Evolutionary conservation across 306 rosid genomes (phyloP), one percentile per base, ranked within the genome.

Genomic region (Hippophae tibetana): DNA sequence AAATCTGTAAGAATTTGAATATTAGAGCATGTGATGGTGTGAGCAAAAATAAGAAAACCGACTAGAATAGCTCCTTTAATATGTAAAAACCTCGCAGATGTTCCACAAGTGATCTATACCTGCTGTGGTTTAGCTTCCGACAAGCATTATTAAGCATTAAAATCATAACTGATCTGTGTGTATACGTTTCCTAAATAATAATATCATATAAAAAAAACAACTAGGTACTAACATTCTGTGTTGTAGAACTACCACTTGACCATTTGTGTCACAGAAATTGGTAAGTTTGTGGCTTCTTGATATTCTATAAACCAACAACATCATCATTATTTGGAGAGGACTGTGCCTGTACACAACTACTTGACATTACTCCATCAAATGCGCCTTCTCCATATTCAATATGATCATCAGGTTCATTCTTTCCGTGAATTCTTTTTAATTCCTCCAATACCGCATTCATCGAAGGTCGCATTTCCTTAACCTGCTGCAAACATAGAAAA

Each of bases 381-480:
- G 43, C 64, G 26, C 13, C 54, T 50, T 67, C 69, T 7, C 43
- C 44, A 61, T 68, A 45, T 58, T 61, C 66, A 47, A 3, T 25
- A 53, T 55, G 12, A 49, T 62, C 78, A 45, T 70, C 68, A 31
- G 38, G 38, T 31, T 31, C 38, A 0, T 62, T 69, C 47, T 75
- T 65, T 55, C 69, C 63, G 46, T 64, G 72, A 43, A 82, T 80
- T 10, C 43, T 70, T 73, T 66, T 69, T 60, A 86, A 80, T 6
- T 58, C 54, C 56, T 74, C 69, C 70, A 84, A 27, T 5, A 84
- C 81, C 66, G 78, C 77, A 45, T 71, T 79, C 93, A 84, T 86
- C 43, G 82, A 72, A 61, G 97, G 95, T 63, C 97, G 84, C 31
- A 76, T 50, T 40, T 81, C 86, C 72, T 64, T 77, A 77, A 85